A percentile compares a stretch with the other conserved stretches of the same genome.
Evolutionary conservation across 805 yeast genomes (phyloP).

Genomic region (Pichia membranifaciens): DNA sequence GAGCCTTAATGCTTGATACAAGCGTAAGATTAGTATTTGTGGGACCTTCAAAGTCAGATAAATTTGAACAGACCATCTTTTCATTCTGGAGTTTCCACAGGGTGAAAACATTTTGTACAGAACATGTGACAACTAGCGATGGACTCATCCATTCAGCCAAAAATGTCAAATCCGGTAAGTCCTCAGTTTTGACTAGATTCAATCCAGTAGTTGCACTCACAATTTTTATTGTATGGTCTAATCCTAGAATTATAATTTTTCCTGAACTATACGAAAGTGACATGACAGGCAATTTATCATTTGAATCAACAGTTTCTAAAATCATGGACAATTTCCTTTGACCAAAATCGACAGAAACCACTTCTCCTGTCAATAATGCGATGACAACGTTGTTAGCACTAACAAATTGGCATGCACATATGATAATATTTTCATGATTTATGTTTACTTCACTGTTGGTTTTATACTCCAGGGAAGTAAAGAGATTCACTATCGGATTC

Average conservation of each 20-base stretch:
- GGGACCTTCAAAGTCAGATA: not conserved
- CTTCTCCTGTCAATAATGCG: constrained; percentile 23
- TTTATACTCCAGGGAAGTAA: not conserved
- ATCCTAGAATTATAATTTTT: not conserved
- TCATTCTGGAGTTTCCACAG: constrained; percentile 6
- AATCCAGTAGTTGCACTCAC: not conserved
- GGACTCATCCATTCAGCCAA: constrained; percentile 1
- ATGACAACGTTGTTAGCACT: constrained; percentile 18
- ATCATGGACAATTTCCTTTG: not conserved
- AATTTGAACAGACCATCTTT: not conserved
- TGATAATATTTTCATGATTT: constrained; percentile 1
- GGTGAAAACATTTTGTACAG: not conserved
- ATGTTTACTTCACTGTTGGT: not conserved
- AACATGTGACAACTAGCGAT: not conserved
- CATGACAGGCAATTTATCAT: constrained; percentile 7
- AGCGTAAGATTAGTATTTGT: not conserved
- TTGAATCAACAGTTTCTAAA: not conserved
- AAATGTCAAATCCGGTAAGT: not conserved
- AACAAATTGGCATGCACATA: constrained; percentile 19
- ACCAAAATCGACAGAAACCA: constrained; percentile 6
- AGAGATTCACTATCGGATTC: constrained; percentile 14
- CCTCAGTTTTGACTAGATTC: not conserved
- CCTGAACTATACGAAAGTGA: constrained; percentile 7
- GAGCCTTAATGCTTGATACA: not conserved
- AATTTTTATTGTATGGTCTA: constrained; percentile 3